phyloP scores from a whole-genome alignment of 2,329 filamentous ascomycete genomes.

The Colletotrichum euphorbiae region DNA sequence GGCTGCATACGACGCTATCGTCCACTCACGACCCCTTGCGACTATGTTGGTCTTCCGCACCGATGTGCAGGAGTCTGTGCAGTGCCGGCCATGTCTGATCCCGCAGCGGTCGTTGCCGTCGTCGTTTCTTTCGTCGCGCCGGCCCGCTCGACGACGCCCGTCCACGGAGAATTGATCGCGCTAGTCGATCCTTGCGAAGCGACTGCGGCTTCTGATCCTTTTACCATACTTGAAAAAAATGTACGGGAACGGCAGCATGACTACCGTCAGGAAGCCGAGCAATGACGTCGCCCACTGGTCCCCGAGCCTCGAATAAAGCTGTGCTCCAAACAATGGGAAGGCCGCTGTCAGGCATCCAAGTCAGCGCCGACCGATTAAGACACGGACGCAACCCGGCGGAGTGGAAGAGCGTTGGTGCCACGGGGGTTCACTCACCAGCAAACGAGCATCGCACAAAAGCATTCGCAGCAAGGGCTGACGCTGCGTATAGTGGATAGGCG shows the following conservation, averaged over 20 bases:
- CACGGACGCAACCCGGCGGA: slow-evolving; percentile 41
- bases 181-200: slow-evolving; percentile 56
- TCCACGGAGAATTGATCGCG: background rate
- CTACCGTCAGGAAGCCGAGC: slow-evolving; percentile 70
- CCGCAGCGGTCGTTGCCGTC: slow-evolving; percentile 9
- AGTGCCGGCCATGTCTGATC: slow-evolving; percentile 23
- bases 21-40: background rate
- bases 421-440: slow-evolving; percentile 63
- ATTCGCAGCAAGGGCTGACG: slow-evolving; percentile 85
- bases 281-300: slow-evolving; percentile 76
- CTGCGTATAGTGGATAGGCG: slow-evolving; percentile 80
- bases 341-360: slow-evolving; percentile 61
- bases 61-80: slow-evolving; percentile 27
- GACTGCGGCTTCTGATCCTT: slow-evolving; percentile 64
- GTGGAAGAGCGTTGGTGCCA: slow-evolving; percentile 37
- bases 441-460: slow-evolving; percentile 83
- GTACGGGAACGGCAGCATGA: slow-evolving; percentile 73
- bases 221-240: slow-evolving; percentile 73
- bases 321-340: slow-evolving; percentile 80
- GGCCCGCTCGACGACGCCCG: slow-evolving; percentile 9
- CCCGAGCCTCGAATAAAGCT: slow-evolving; percentile 77
- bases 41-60: slow-evolving; percentile 17
- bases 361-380: slow-evolving; percentile 25
- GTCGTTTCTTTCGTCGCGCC: slow-evolving; percentile 14
- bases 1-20: slow-evolving; percentile 15